Conservation (phyloP, 1,284 basidiomycete genomes). For the Leccinum subrobustum region DNA sequence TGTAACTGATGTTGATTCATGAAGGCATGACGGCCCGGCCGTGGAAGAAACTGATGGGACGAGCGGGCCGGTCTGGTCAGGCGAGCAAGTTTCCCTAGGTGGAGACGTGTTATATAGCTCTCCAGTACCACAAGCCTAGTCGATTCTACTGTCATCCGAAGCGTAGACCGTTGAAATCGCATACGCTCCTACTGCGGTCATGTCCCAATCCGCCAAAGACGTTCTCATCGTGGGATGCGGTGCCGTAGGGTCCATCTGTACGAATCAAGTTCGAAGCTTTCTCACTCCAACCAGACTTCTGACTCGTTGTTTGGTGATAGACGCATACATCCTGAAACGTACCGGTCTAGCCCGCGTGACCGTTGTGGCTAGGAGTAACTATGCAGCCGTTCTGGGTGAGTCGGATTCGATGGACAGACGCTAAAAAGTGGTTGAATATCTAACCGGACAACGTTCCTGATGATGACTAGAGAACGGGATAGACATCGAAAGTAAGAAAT, state of each 20-base stretch:
- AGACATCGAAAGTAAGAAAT: conserved; percentile 56
- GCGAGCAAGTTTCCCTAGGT: neutral
- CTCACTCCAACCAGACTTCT: neutral
- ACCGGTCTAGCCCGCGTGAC: conserved; percentile 68
- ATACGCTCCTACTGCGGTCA: neutral
- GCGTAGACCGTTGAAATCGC: neutral
- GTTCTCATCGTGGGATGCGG: conserved; percentile 58
- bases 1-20: too few species aligned
- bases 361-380: conserved; percentile 74
- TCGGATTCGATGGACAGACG: neutral
- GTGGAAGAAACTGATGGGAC: neutral
- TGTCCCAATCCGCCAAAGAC: conserved; percentile 38
- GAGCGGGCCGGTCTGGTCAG: neutral
- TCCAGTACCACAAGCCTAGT: too few species aligned
- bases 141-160: too few species aligned
- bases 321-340: conserved; percentile 62
- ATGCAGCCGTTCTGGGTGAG: conserved; percentile 53
- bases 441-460: neutral
- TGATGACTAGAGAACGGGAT: conserved; percentile 46
- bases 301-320: conserved; percentile 31
- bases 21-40: neutral
- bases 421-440: neutral
- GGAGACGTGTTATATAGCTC: neutral
- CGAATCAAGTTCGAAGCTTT: conserved; percentile 13
- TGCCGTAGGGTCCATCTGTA: conserved; percentile 58